Percentiles rank a stretch among this genome's conserved stretches.
Evolutionary conservation across 2,329 filamentous ascomycete species (phyloP).

Genomic region (Dendrostoma leiphaemia): DNA sequence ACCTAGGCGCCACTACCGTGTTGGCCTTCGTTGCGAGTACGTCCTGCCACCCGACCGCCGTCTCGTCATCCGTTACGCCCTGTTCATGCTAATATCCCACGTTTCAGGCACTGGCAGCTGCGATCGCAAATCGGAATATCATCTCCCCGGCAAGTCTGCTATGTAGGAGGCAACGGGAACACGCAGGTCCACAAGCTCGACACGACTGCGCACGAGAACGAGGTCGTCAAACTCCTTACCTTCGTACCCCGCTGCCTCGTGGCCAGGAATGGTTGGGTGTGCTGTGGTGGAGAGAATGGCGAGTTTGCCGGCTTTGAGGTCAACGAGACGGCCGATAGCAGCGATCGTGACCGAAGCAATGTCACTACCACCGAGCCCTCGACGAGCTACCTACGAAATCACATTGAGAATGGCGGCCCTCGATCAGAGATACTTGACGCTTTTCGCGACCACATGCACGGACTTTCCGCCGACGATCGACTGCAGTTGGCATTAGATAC

Average conservation of each 20-base stretch:
- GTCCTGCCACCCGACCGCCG: conserved; percentile 65
- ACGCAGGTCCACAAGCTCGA: conserved; percentile 66
- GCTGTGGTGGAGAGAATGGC: conserved; percentile 83
- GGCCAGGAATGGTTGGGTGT: conserved; percentile 85
- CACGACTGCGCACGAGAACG: conserved; percentile 66
- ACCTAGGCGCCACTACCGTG: conserved; percentile 65
- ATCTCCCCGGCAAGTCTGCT: conserved; percentile 76
- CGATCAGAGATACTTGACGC: conserved; percentile 24
- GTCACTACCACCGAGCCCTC: conserved; percentile 34
- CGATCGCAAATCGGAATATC: conserved; percentile 86
- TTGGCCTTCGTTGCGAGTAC: conserved; percentile 28
- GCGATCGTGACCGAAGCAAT: conserved; percentile 21
- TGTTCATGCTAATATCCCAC: background rate
- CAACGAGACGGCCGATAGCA: conserved; percentile 33
- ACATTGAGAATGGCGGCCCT: background rate
- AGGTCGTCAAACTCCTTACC: conserved; percentile 67
- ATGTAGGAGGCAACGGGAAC: conserved; percentile 71
- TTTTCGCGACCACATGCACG: conserved; percentile 19
- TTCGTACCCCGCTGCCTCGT: conserved; percentile 83
- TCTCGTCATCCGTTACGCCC: conserved; percentile 18
- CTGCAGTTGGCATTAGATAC: conserved; percentile 8
- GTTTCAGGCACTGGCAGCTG: conserved; percentile 75
- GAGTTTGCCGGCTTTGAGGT: conserved; percentile 81
- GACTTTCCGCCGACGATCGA: conserved; percentile 8
- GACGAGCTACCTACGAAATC: conserved; percentile 20